Percentiles rank a stretch among this genome's conserved stretches.
These are phyloP conservation scores for Aureobasidium sp. DNA, from an alignment of 2,329 filamentous ascomycete genomes.

Conservation along the genomic window DNA sequence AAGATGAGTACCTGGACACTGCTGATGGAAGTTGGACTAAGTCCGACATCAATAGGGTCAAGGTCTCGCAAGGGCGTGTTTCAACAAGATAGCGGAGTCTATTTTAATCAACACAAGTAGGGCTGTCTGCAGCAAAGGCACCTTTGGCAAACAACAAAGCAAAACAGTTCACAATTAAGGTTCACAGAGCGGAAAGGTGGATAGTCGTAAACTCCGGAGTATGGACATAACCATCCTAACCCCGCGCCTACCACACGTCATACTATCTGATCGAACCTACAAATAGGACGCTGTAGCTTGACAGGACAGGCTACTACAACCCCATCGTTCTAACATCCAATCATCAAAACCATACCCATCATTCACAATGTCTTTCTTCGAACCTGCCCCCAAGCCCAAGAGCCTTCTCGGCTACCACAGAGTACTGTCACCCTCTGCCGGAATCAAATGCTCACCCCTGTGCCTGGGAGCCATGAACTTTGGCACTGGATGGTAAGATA, in stretches of 20 bases:
- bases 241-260: not conserved
- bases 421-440: slow-evolving; percentile 24
- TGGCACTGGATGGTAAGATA: slow-evolving; percentile 59
- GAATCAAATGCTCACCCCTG: slow-evolving; percentile 39
- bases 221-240: not conserved
- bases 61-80: too few species aligned
- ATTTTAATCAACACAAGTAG: too few species aligned
- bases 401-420: slow-evolving; percentile 24
- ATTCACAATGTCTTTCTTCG: slow-evolving; percentile 26
- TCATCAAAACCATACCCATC: not conserved
- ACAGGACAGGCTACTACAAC: not conserved
- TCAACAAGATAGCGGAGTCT: too few species aligned
- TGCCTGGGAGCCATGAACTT: slow-evolving; percentile 71
- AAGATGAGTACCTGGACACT: too few species aligned
- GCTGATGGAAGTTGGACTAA: too few species aligned
- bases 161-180: too few species aligned
- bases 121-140: too few species aligned
- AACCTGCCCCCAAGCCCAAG: slow-evolving; percentile 23
- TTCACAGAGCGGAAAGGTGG: too few species aligned
- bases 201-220: not conserved
- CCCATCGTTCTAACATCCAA: too few species aligned
- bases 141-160: too few species aligned
- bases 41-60: too few species aligned
- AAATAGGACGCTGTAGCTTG: not conserved
- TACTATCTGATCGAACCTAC: not conserved